Percentiles rank a stretch among this genome's conserved stretches.
These are phyloP conservation scores for Neurospora africana DNA, from an alignment of 495 filamentous ascomycete species.

Conservation along the genomic window DNA sequence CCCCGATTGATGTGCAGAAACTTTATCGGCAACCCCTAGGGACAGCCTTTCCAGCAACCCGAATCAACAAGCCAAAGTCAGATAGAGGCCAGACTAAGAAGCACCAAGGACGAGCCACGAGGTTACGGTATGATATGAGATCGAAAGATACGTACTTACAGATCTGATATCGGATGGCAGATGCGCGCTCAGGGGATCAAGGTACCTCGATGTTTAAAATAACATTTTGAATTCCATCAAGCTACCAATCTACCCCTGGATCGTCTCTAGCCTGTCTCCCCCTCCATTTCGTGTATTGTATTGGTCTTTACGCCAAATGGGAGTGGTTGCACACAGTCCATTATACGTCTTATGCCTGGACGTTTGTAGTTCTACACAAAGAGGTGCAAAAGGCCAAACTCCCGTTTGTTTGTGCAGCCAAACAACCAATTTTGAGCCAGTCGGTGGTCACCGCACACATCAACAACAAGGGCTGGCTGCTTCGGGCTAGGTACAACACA, in stretches of 20 bases:
- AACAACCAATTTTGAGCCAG: neutral
- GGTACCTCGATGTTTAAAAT: neutral
- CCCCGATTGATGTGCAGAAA: neutral
- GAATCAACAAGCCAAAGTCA: neutral
- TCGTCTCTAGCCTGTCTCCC: neutral
- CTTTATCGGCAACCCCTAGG: neutral
- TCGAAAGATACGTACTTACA: neutral
- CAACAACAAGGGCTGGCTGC: neutral
- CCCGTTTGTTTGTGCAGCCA: neutral
- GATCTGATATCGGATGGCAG: conserved; percentile 1
- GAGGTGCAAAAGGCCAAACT: neutral
- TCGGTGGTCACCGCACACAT: neutral
- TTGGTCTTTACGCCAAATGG: neutral
- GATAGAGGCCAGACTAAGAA: neutral
- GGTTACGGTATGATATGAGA: neutral
- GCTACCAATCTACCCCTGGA: neutral
- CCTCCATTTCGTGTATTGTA: neutral
- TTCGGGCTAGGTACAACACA: neutral
- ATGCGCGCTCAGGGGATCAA: neutral
- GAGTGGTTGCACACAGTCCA: neutral
- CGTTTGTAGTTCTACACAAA: too few relatives aligned
- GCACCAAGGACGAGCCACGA: neutral
- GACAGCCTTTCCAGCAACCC: neutral
- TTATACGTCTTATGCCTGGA: too few relatives aligned
- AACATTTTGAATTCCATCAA: neutral